Base-by-base conservation (phyloP, 768 basidiomycete genomes). In the Obba rivulosa region DNA sequence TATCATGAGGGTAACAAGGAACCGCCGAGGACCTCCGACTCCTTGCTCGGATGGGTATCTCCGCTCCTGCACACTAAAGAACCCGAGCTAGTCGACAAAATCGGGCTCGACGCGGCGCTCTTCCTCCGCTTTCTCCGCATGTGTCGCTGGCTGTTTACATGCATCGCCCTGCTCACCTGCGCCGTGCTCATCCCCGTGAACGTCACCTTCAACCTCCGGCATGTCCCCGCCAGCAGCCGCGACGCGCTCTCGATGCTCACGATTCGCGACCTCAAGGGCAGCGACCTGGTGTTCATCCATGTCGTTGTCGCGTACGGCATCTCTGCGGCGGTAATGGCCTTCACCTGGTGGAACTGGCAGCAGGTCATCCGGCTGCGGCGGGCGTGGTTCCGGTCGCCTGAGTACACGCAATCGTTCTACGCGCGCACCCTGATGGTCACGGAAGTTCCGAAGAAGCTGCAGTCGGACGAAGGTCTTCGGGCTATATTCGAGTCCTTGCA, bases 41-140 rank as follows among this genome's bases (percentile, higher is more conserved):
- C 86, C 1, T 64, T 95, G 40, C 79, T 92, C 41, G 89, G 91
- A 53, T 99, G 95, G 95, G 70, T 97, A 0, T 83, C 85, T 8
- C 93, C 93, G 1, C 78, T 97, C 35, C 60, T 91, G 31, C 79
- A 82, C 53, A 83, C 87, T 21, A 85, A 85, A 60, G 93, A 97
- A 62, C 83, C 88, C n/a, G 87, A 92, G 53, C 80, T 96, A 28
- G 72, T 95, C 23, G 83, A 88, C 57, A 88, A 87, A 64, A 72
- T 90, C 65, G 95, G 95, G 22, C 81, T 96, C 9, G 96, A 99
- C 61, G 95, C 94, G 0, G 90, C 93, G 41, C 79, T 87, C 20
- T 99, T 87, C 66, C 79, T 99, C 20, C 86, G 95, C 22, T 97
- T 98, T 66, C 78, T 87, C 21, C 84, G 93, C 46, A 79, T 99